Evolutionary conservation across 2,329 filamentous ascomycete species (phyloP).

Genomic region (Microsporum canis): DNA sequence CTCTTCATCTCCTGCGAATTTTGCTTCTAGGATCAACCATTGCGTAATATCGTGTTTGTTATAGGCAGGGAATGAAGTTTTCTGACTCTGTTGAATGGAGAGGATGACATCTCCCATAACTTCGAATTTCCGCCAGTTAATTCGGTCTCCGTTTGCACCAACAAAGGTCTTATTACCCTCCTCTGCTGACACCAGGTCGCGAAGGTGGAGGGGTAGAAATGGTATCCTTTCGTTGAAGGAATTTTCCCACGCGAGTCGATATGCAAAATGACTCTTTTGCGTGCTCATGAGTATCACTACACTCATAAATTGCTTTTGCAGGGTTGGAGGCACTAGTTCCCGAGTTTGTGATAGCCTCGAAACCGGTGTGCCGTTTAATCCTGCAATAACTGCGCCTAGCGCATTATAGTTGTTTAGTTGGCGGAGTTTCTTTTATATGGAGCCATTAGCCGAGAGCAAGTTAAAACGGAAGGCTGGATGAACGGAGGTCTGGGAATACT

Average conservation of each 20-base stretch:
- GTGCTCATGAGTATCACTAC: conserved; percentile 87
- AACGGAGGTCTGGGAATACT: conserved; percentile 10
- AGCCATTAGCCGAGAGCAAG: conserved; percentile 6
- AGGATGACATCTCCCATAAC: conserved; percentile 86
- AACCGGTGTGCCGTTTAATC: conserved; percentile 78
- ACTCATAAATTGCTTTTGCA: conserved; percentile 75
- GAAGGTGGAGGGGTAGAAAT: conserved; percentile 77
- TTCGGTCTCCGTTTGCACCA: conserved; percentile 57
- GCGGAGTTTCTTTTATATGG: conserved; percentile 53
- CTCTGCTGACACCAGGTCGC: conserved; percentile 83
- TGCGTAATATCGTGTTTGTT: conserved; percentile 57
- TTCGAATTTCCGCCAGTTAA: conserved; percentile 99
- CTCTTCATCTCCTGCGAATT: conserved; percentile 76
- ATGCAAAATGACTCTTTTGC: conserved; percentile 84
- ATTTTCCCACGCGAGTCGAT: conserved; percentile 96
- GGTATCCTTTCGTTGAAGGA: conserved; percentile 82
- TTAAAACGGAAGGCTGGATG: not conserved
- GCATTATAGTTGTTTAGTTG: conserved; percentile 96
- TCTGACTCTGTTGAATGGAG: conserved; percentile 84
- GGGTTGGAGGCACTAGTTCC: conserved; percentile 57
- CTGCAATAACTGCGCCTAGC: conserved; percentile 83
- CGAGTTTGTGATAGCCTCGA: conserved; percentile 72
- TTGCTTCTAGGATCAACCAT: conserved; percentile 68
- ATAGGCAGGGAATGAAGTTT: conserved; percentile 53
- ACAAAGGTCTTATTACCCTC: conserved; percentile 87